A percentile compares a stretch with the other conserved stretches of the same genome.
phyloP scores from a whole-genome alignment of 768 basidiomycete species.

The Russula sp. region DNA sequence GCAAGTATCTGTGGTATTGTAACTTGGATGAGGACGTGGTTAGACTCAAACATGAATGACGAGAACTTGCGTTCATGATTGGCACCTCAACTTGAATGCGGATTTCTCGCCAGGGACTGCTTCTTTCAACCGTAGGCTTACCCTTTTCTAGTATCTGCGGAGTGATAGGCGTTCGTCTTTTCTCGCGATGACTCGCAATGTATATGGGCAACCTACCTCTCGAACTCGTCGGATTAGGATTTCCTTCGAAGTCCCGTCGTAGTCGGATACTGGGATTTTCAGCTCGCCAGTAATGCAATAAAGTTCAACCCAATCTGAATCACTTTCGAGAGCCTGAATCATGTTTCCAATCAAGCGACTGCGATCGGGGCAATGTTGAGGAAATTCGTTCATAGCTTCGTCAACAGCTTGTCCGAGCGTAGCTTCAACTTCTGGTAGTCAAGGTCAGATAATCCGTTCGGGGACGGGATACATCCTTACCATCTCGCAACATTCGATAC shows the following conservation, averaged over 20 bases:
- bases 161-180: slow-evolving; percentile 21
- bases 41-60: not conserved
- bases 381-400: slow-evolving; percentile 32
- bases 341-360: slow-evolving; percentile 41
- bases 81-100: slow-evolving; percentile 84
- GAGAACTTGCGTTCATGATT: slow-evolving; percentile 55
- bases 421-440: slow-evolving; percentile 55
- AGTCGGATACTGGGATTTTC: slow-evolving; percentile 39
- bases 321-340: slow-evolving; percentile 51
- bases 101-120: slow-evolving; percentile 59
- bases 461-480: slow-evolving; percentile 33
- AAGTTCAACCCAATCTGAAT: slow-evolving; percentile 59
- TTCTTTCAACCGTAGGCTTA: slow-evolving; percentile 31
- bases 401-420: slow-evolving; percentile 48
- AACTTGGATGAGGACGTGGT: slow-evolving; percentile 11
- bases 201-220: slow-evolving; percentile 32
- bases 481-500: slow-evolving; percentile 80
- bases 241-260: slow-evolving; percentile 27
- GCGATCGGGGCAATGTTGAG: slow-evolving; percentile 32
- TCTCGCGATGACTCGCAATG: not conserved
- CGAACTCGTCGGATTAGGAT: slow-evolving; percentile 25
- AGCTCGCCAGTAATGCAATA: slow-evolving; percentile 70
- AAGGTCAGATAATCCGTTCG: not conserved
- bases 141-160: slow-evolving; percentile 33
- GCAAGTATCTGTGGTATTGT: slow-evolving; percentile 50